Evolutionary conservation across 805 yeast species (phyloP).

Genomic region (Pachysolen tannophilus): DNA sequence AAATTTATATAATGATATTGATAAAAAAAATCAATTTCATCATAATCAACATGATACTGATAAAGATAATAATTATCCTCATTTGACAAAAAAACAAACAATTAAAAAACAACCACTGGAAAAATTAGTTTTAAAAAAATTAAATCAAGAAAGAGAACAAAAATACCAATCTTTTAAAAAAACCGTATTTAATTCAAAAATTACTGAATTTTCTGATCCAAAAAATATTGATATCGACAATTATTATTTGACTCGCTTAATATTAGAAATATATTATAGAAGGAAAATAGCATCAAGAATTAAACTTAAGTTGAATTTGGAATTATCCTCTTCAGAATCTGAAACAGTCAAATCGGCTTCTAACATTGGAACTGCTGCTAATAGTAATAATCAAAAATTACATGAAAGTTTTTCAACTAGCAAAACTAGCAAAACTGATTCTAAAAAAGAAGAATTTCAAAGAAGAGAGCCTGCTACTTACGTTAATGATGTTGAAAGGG

Average conservation of each 20-base stretch:
- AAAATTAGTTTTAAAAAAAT: no score
- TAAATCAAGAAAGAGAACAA: conserved; percentile 11
- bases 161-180: conserved; percentile 15
- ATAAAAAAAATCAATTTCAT: neutral
- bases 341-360: no score
- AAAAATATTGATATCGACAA: conserved; percentile 8
- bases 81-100: no score
- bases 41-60: neutral
- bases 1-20: neutral
- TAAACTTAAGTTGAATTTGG: conserved; percentile 18
- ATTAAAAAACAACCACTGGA: no score
- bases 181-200: conserved; percentile 12
- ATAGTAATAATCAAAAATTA: no score
- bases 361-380: no score
- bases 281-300: conserved; percentile 22
- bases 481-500: no score
- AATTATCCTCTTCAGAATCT: no score
- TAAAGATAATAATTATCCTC: neutral
- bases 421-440: no score
- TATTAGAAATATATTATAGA: conserved; percentile 23
- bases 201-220: conserved; percentile 12
- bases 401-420: no score
- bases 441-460: no score
- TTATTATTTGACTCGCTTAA: conserved; percentile 17
- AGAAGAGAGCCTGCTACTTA: no score